These are phyloP conservation scores for Pisolithus thermaeus DNA, from an alignment of 1,284 basidiomycete genomes.

Conservation along the genomic window DNA sequence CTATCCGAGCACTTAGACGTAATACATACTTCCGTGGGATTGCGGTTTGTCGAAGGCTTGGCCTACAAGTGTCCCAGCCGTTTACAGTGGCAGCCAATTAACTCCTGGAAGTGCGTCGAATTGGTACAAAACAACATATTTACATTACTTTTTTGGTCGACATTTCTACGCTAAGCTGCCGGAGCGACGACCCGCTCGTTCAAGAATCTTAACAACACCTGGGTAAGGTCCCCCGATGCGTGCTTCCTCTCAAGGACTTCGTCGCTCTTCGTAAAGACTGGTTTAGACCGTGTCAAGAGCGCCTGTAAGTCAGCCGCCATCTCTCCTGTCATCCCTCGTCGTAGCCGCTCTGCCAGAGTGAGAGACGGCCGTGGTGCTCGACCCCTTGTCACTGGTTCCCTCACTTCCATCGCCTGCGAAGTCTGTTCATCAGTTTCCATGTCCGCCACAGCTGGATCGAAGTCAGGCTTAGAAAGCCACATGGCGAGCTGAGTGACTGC, in stretches of 20 bases:
- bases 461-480: constrained; percentile 67
- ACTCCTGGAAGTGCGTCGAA: no score
- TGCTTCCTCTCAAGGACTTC: constrained; percentile 19
- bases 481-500: constrained; percentile 71
- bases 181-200: constrained; percentile 47
- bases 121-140: neutral
- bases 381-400: constrained; percentile 34
- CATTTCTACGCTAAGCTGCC: neutral
- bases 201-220: constrained; percentile 57
- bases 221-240: constrained; percentile 39
- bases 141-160: constrained; percentile 7
- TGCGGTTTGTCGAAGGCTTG: no score
- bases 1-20: no score
- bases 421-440: constrained; percentile 36
- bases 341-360: constrained; percentile 56
- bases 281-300: constrained; percentile 59
- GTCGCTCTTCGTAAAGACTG: constrained; percentile 52
- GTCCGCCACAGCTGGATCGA: constrained; percentile 38
- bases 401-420: constrained; percentile 4
- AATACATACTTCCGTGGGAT: no score
- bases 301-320: constrained; percentile 68
- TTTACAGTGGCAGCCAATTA: no score
- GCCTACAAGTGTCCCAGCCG: no score
- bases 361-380: constrained; percentile 40
- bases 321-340: constrained; percentile 72